A percentile compares a stretch with the other conserved stretches of the same genome.
Evolutionary conservation across 1,284 basidiomycete species (phyloP).

Genomic region (Puccinia coronata): DNA sequence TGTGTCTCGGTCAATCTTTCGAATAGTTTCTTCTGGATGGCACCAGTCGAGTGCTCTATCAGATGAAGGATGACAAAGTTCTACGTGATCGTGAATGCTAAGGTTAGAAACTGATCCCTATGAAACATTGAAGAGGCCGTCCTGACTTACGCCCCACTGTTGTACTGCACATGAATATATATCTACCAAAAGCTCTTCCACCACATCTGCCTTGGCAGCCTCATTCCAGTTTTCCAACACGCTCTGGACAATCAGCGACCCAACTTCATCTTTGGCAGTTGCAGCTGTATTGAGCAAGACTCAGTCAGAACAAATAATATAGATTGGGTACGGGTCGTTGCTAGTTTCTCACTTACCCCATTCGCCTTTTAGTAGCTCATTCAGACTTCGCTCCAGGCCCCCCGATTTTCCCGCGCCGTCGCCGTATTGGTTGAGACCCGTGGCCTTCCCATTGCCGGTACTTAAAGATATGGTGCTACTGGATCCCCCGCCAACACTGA

Average conservation of each 20-base stretch:
- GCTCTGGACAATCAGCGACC: conserved; percentile 50
- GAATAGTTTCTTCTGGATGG: conserved; percentile 48
- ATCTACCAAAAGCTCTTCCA: conserved; percentile 46
- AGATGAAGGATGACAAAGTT: conserved; percentile 50
- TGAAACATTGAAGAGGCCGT: not conserved
- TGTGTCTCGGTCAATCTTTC: conserved; percentile 49
- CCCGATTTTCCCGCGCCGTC: conserved; percentile 41
- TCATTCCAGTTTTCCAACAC: conserved; percentile 50
- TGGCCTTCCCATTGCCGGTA: conserved; percentile 26
- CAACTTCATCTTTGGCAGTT: conserved; percentile 49
- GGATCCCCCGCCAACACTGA: conserved; percentile 44
- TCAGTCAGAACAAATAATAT: not conserved
- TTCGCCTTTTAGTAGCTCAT: conserved; percentile 48
- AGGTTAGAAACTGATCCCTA: not conserved
- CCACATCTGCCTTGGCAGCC: conserved; percentile 47
- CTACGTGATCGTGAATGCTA: not conserved
- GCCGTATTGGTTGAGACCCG: conserved; percentile 45
- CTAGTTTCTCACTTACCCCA: conserved; percentile 39
- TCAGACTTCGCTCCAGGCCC: conserved; percentile 39
- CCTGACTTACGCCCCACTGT: conserved; percentile 49
- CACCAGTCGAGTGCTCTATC: conserved; percentile 48
- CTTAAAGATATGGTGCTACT: conserved; percentile 42
- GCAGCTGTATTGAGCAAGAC: conserved; percentile 21
- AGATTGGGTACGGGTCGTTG: not conserved
- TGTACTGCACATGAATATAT: conserved; percentile 49